phyloP scores from a whole-genome alignment of 257 asterid genomes.

The Salvia miltiorrhiza region DNA sequence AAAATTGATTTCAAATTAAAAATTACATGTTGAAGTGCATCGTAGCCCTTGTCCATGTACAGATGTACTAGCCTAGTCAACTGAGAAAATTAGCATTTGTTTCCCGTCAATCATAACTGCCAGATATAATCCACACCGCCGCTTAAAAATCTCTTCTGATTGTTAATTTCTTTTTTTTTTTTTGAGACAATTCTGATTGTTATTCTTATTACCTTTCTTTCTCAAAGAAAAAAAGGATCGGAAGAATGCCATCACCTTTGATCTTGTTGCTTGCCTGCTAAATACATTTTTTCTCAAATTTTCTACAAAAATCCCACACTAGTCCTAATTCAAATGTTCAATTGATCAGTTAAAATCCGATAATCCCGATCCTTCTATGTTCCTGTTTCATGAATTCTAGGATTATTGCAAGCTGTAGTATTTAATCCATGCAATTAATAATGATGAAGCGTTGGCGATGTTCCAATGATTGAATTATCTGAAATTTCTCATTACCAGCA shows the following conservation, averaged over 20 bases:
- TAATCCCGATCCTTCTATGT: not conserved
- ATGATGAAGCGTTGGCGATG: slow-evolving; percentile 24
- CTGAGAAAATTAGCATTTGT: too few species aligned
- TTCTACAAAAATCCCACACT: not conserved
- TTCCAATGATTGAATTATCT: slow-evolving; percentile 5
- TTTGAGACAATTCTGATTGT: too few species aligned
- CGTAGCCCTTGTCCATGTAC: too few species aligned
- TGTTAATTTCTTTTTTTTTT: too few species aligned
- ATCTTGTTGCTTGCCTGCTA: not conserved
- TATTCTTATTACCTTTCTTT: too few species aligned
- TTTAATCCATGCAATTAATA: slow-evolving; percentile 30
- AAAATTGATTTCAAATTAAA: too few species aligned
- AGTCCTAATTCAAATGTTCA: not conserved
- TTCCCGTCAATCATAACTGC: too few species aligned
- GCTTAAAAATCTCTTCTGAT: too few species aligned
- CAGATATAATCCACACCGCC: too few species aligned
- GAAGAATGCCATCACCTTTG: not conserved
- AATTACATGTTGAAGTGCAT: too few species aligned
- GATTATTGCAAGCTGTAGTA: not conserved
- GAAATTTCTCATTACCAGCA: not conserved
- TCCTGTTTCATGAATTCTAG: slow-evolving; percentile 11
- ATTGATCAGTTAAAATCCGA: not conserved
- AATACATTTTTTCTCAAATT: not conserved
- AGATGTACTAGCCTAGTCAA: too few species aligned
- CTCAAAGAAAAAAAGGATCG: not conserved